These are phyloP conservation scores for Myxozyma lipomycoides DNA, from an alignment of 805 yeast species.

Conservation along the genomic window DNA sequence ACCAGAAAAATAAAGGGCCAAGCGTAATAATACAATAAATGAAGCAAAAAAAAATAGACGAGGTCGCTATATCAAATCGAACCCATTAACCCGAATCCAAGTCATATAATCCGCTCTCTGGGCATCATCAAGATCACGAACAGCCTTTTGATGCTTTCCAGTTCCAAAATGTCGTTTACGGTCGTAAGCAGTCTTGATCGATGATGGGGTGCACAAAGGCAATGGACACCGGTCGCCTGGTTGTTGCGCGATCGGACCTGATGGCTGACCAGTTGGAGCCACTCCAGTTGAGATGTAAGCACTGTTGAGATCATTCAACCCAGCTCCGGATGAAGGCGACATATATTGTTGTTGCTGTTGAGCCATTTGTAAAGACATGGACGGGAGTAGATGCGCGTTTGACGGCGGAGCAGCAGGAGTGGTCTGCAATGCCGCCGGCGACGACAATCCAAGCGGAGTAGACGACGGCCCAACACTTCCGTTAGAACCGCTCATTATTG, in stretches of 20 bases:
- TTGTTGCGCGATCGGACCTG: background rate
- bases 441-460: background rate
- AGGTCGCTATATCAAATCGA: background rate
- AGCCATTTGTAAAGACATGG: background rate
- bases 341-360: background rate
- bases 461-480: background rate
- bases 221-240: constrained; percentile 2
- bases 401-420: background rate
- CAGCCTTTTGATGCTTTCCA: constrained; percentile 3
- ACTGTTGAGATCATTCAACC: background rate
- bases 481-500: background rate
- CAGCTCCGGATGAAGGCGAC: background rate
- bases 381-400: background rate
- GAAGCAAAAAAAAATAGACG: background rate
- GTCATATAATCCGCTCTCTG: background rate
- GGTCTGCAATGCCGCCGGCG: background rate
- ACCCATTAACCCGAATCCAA: background rate
- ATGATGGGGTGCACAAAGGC: constrained; percentile 1
- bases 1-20: too few relatives aligned
- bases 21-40: too few relatives aligned
- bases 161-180: constrained; percentile 4
- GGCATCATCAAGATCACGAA: constrained; percentile 1
- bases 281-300: background rate
- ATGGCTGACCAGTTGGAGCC: background rate
- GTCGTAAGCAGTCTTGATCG: constrained; percentile 5